phyloP scores from a whole-genome alignment of 2,329 filamentous ascomycete species.

The Hymenoscyphus albidus region DNA sequence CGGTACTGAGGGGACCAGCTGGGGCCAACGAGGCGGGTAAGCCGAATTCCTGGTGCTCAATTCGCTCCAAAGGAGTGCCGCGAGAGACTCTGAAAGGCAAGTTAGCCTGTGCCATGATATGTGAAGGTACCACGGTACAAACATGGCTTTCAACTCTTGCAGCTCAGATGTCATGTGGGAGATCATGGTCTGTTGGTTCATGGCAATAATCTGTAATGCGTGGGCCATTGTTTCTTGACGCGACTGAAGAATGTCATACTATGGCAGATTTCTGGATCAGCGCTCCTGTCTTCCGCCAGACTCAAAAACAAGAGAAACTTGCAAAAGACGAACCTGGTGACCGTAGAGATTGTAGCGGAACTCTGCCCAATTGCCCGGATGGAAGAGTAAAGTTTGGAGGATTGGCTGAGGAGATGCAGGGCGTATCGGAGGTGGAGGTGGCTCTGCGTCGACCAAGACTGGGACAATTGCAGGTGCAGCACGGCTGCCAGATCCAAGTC shows the following conservation, averaged over 20 bases:
- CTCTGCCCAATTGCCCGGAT: background rate
- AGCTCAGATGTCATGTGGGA: background rate
- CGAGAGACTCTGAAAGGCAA: background rate
- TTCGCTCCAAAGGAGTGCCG: background rate
- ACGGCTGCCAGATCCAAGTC: background rate
- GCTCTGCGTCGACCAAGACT: background rate
- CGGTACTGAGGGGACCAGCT: background rate
- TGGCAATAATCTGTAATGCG: background rate
- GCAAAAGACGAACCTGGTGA: background rate
- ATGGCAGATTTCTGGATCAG: background rate
- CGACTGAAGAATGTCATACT: background rate
- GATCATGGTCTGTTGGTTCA: background rate
- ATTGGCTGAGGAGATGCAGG: background rate
- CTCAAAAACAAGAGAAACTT: background rate
- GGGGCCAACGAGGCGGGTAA: background rate
- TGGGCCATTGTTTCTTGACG: background rate
- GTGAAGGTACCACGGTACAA: background rate
- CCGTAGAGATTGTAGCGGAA: background rate
- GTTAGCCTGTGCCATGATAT: background rate
- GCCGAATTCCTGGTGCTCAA: background rate
- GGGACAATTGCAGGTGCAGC: background rate
- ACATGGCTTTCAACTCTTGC: background rate
- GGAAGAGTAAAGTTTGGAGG: background rate
- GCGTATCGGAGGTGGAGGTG: background rate
- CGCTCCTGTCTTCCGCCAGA: background rate